A percentile compares a stretch with the other conserved stretches of the same genome.
Conservation (phyloP, 116 monocot genomes). For the Papilionanthe hybrid region DNA sequence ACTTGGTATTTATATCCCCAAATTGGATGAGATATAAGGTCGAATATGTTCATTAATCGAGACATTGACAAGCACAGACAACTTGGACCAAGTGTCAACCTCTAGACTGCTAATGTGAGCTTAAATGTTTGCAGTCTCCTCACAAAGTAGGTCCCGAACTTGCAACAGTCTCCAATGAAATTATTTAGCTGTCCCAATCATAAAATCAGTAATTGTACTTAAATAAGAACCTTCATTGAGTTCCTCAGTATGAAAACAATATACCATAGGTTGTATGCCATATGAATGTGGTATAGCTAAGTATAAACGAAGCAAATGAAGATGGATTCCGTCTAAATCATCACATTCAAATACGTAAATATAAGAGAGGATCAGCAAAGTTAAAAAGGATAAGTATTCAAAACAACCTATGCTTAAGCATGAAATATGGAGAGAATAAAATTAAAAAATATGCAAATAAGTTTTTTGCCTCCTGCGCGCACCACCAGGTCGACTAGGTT, state of each 20-base stretch:
- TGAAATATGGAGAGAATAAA: not conserved
- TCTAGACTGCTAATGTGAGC: no score
- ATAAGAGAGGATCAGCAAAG: not conserved
- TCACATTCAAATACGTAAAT: not conserved
- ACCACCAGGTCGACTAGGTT: slow-evolving; percentile 92
- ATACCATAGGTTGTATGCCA: not conserved
- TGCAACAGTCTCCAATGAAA: not conserved
- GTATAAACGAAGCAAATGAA: not conserved
- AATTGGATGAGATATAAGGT: no score
- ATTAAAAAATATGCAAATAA: not conserved
- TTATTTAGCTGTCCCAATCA: not conserved
- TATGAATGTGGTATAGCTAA: not conserved
- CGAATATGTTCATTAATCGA: no score
- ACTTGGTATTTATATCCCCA: no score
- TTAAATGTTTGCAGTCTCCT: not conserved
- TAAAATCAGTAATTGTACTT: not conserved
- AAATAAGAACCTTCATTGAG: not conserved
- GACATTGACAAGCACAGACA: no score
- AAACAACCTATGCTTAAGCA: not conserved
- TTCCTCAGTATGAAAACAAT: not conserved
- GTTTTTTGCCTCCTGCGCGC: slow-evolving; percentile 60
- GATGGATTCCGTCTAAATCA: not conserved
- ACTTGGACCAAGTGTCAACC: no score
- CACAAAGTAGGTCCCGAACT: not conserved
- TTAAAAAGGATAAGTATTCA: not conserved